Percentiles rank a stretch among this genome's conserved stretches.
Conservation (phyloP, 2,329 filamentous ascomycete genomes). For the Neopestalotiopsis rosae region DNA sequence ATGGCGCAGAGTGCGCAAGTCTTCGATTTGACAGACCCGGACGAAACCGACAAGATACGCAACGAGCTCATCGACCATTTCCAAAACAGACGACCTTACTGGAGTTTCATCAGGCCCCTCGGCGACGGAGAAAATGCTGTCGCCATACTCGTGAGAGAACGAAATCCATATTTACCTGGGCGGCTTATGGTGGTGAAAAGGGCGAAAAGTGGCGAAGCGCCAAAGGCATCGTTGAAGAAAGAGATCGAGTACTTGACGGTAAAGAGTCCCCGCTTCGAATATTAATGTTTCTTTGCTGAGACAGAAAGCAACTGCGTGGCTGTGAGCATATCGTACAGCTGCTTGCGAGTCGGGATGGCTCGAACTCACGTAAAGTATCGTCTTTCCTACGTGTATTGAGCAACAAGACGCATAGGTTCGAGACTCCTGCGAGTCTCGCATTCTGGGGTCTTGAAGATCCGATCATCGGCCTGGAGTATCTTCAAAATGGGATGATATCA, state of each 20-base stretch:
- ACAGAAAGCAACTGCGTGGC: background rate
- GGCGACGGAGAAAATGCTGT: background rate
- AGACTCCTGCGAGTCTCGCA: background rate
- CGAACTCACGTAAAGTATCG: background rate
- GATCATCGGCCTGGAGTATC: background rate
- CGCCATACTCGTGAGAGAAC: background rate
- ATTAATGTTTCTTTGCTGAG: background rate
- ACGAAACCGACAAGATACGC: background rate
- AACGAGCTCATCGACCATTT: background rate
- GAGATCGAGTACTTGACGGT: background rate
- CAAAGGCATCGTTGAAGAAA: background rate
- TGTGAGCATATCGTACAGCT: background rate
- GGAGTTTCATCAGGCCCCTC: background rate
- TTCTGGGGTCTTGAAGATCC: background rate
- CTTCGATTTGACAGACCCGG: background rate
- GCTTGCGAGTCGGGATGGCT: background rate
- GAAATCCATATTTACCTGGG: background rate
- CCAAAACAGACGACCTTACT: background rate
- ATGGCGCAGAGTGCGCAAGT: background rate
- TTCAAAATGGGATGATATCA: background rate
- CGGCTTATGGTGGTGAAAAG: background rate
- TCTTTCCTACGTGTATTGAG: background rate
- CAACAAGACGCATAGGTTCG: background rate
- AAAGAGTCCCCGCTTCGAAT: background rate
- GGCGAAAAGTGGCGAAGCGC: background rate